Evolutionary conservation across 805 yeast genomes (phyloP).

Genomic region (Hanseniaspora clermontiae): DNA sequence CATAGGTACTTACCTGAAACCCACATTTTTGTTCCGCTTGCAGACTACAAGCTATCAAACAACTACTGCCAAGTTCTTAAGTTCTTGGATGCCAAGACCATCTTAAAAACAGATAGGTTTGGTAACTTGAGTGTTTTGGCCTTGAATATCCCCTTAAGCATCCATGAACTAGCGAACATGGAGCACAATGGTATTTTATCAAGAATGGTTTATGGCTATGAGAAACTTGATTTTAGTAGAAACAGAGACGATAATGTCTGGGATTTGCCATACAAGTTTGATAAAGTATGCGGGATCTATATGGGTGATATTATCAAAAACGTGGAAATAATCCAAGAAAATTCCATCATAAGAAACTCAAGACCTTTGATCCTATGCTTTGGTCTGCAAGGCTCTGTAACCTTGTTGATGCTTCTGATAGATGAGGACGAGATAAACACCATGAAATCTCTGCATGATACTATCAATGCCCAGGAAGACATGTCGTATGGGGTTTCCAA

Average conservation of each 20-base stretch:
- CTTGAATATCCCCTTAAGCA: not conserved
- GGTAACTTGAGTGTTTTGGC: not conserved
- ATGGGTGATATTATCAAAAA: constrained; percentile 8
- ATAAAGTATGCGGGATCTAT: constrained; percentile 1
- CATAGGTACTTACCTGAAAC: not conserved
- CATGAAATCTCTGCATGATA: not conserved
- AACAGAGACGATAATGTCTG: constrained; percentile 13
- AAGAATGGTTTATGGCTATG: not conserved
- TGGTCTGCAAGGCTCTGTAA: constrained; percentile 10
- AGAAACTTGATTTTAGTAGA: not conserved
- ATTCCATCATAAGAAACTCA: constrained; percentile 1
- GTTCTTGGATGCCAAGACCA: constrained; percentile 7
- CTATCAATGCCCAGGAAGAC: not conserved
- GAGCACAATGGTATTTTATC: not conserved
- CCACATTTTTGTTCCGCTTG: constrained; percentile 1
- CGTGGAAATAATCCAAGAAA: not conserved
- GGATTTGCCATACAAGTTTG: constrained; percentile 10
- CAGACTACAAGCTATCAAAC: constrained; percentile 1
- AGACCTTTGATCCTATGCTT: constrained; percentile 3
- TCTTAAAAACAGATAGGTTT: constrained; percentile 9
- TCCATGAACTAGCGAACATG: not conserved
- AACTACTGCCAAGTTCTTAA: not conserved
- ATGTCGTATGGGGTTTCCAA: not conserved
- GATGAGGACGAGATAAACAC: not conserved
- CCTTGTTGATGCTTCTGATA: not conserved